Evolutionary conservation across 345 rosid genomes (phyloP), one percentile per base, ranked within the genome.

Genomic region (Bruguiera gymnorhiza): DNA sequence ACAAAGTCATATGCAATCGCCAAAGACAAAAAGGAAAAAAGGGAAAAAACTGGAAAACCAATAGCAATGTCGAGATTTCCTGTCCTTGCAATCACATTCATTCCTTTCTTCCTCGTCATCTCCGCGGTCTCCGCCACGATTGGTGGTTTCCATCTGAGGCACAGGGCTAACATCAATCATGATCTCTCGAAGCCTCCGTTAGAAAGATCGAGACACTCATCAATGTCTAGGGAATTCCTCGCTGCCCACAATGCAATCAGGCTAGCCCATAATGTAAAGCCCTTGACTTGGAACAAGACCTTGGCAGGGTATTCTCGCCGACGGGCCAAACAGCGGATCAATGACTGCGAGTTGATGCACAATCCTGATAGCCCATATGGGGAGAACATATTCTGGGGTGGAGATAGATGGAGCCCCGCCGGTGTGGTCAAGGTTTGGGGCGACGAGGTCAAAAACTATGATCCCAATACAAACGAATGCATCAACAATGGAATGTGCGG

Each of bases 351-450:
- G 43, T 56, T 86, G 56, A 0, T 71, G 36, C 93, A 86, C 66
- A 83, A 83, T 1, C 57, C 67, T 3, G 9, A 67, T 6, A 83
- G 82, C 11, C 86, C 84, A 0, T 84, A 56, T 1, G 93, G 93
- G 1, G 93, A 88, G 74, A 86, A 84, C 79, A 53, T 88, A 50
- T 83, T 88, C 26, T 80, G 86, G 86, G 81, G 80, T 3, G 48
- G n/a, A 0, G 73, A 68, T 30, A 80, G 67, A 1, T 86, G 88
- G 88, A 75, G 65, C 0, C 80, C 90, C 1, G 8, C 11, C 0
- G 73, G 75, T 3, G 76, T 76, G 3, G 88, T 86, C 3, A 51
- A 62, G 1, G 55, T 30, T 3, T 88, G 93, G 90, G 84, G 71
- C 6, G 78, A 63, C 29, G 90, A 86, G 55, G 1, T 55, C 3